Conservation (phyloP, 306 rosid species). For the Arachis hypogaea region DNA sequence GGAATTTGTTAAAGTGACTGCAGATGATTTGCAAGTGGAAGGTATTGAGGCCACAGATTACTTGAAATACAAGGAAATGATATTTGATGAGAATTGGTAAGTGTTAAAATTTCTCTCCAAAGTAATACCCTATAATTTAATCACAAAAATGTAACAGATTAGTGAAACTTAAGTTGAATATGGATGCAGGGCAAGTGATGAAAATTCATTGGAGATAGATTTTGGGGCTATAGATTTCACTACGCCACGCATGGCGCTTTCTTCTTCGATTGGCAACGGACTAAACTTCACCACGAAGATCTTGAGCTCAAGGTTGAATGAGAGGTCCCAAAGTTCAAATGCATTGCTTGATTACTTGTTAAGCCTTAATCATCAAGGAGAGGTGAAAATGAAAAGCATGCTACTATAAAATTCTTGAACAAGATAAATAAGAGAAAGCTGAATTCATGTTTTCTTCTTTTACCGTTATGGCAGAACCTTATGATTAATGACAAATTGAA, state of each 20-base stretch:
- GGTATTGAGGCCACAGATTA: constrained; percentile 64
- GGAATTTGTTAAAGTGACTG: constrained; percentile 79
- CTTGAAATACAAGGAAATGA: constrained; percentile 72
- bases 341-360: constrained; percentile 87
- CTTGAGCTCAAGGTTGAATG: constrained; percentile 59
- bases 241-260: constrained; percentile 66
- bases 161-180: constrained; percentile 26
- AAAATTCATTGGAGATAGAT: constrained; percentile 84
- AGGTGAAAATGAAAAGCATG: constrained; percentile 45
- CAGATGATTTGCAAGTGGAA: constrained; percentile 74
- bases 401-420: neutral
- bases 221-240: constrained; percentile 77
- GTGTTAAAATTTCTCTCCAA: neutral
- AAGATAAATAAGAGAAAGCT: neutral
- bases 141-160: neutral
- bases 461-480: constrained; percentile 63
- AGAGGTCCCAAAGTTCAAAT: constrained; percentile 57
- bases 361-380: constrained; percentile 74
- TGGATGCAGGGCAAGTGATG: constrained; percentile 87
- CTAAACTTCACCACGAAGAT: constrained; percentile 61
- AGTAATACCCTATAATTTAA: too few relatives aligned
- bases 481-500: constrained; percentile 73
- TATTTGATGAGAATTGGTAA: constrained; percentile 48
- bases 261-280: constrained; percentile 94
- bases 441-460: neutral